Conservation (phyloP, 2,329 filamentous ascomycete species). For the Boeremia exigua region DNA sequence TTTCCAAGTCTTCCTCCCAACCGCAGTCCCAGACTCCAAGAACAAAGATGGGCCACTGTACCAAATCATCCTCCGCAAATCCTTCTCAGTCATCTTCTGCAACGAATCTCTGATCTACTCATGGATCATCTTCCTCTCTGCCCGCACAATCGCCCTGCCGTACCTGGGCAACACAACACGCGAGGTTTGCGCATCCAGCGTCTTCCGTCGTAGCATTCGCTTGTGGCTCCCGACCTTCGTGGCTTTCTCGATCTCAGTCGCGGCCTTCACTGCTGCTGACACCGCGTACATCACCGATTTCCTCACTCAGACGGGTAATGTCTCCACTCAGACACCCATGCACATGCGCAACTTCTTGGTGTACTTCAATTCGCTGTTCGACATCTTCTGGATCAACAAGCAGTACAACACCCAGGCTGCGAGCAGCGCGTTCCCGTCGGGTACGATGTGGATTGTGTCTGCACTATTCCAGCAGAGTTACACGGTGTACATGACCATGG, state of each 20-base stretch:
- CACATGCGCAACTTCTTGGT: constrained; percentile 48
- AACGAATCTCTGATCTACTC: constrained; percentile 55
- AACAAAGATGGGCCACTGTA: constrained; percentile 48
- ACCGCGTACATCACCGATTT: constrained; percentile 49
- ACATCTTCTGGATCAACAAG: constrained; percentile 55
- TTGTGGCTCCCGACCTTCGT: constrained; percentile 52
- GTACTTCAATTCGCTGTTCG: constrained; percentile 56
- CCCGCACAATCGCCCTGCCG: constrained; percentile 51
- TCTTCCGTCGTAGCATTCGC: constrained; percentile 52
- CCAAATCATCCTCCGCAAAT: constrained; percentile 52
- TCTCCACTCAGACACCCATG: constrained; percentile 43
- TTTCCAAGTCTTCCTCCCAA: constrained; percentile 54
- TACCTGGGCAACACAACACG: constrained; percentile 49
- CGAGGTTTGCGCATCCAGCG: constrained; percentile 46
- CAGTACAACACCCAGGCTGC: constrained; percentile 49
- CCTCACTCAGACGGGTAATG: constrained; percentile 46
- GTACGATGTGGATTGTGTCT: constrained; percentile 55
- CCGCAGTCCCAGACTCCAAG: constrained; percentile 47
- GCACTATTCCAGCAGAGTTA: constrained; percentile 56
- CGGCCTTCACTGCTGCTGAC: constrained; percentile 41
- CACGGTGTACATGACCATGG: constrained; percentile 57
- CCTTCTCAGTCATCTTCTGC: constrained; percentile 55
- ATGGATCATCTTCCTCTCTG: constrained; percentile 55
- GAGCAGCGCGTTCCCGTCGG: constrained; percentile 52
- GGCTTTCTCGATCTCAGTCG: constrained; percentile 49